Evolutionary conservation across 805 yeast genomes (phyloP).

Genomic region (Helenozyma rhizophorensis): DNA sequence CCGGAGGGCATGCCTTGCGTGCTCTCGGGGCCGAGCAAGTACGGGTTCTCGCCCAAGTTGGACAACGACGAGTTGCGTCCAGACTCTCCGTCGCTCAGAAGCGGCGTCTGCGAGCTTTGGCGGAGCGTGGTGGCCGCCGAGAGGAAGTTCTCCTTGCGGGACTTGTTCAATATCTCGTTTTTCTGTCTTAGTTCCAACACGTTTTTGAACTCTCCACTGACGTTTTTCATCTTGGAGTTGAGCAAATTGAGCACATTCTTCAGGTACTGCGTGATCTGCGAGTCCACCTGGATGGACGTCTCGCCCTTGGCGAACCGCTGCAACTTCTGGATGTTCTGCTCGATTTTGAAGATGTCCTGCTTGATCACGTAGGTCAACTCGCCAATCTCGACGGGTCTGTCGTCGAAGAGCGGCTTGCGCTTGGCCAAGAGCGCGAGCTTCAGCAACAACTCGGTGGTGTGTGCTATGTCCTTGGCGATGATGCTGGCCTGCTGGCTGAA

Average conservation of each 20-base stretch:
- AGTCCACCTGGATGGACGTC: constrained; percentile 39
- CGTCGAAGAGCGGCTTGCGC: constrained; percentile 87
- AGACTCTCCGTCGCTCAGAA: constrained; percentile 7
- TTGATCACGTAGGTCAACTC: constrained; percentile 84
- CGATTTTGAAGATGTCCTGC: constrained; percentile 82
- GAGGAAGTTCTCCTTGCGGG: constrained; percentile 80
- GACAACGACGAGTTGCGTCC: constrained; percentile 8
- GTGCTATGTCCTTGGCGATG: constrained; percentile 86
- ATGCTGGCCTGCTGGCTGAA: constrained; percentile 63
- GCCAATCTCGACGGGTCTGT: constrained; percentile 88
- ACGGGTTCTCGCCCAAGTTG: constrained; percentile 38
- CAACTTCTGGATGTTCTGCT: constrained; percentile 59
- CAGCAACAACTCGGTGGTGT: constrained; percentile 74
- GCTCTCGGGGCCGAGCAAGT: constrained; percentile 24
- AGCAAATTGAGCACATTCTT: constrained; percentile 83
- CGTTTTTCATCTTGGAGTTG: constrained; percentile 86
- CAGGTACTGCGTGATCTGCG: constrained; percentile 70
- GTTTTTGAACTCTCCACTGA: constrained; percentile 84
- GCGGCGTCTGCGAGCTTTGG: constrained; percentile 26
- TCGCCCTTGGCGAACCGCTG: constrained; percentile 50
- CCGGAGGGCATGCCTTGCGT: constrained; percentile 24
- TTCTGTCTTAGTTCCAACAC: constrained; percentile 87
- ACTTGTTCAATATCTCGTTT: constrained; percentile 73
- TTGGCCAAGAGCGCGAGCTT: constrained; percentile 83
- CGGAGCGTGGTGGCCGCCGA: constrained; percentile 41